A percentile compares a stretch with the other conserved stretches of the same genome.
Evolutionary conservation across 805 yeast species (phyloP).

Genomic region (Saccharomycopsis sp.): DNA sequence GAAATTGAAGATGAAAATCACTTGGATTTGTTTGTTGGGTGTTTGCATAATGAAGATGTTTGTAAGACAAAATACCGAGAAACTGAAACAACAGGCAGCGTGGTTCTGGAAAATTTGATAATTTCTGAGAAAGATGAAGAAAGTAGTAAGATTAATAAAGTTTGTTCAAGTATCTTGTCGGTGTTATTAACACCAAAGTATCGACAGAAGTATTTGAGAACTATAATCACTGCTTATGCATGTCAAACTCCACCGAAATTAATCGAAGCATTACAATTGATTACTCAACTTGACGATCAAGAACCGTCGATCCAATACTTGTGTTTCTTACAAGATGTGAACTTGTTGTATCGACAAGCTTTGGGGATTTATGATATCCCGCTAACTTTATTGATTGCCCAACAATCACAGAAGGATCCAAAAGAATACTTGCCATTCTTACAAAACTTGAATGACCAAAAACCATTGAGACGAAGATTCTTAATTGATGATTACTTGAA

Average conservation of each 20-base stretch:
- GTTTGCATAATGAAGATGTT: slow-evolving; percentile 82
- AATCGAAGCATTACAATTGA: slow-evolving; percentile 60
- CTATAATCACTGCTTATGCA: slow-evolving; percentile 85
- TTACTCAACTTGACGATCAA: slow-evolving; percentile 43
- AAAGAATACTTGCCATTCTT: slow-evolving; percentile 92
- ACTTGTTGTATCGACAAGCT: slow-evolving; percentile 69
- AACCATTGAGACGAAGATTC: slow-evolving; percentile 60
- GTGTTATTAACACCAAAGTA: slow-evolving; percentile 44
- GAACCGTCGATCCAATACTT: slow-evolving; percentile 66
- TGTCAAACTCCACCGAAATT: slow-evolving; percentile 86
- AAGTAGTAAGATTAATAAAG: slow-evolving; percentile 60
- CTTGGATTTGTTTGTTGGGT: slow-evolving; percentile 80
- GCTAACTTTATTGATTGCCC: slow-evolving; percentile 78
- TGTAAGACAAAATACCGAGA: slow-evolving; percentile 75
- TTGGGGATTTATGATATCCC: slow-evolving; percentile 78
- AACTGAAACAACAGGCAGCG: slow-evolving; percentile 35
- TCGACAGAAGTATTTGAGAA: slow-evolving; percentile 56
- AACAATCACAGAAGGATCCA: slow-evolving; percentile 96
- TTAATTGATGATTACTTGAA: slow-evolving; percentile 74
- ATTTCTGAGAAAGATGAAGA: slow-evolving; percentile 21
- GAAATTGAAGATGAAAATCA: slow-evolving; percentile 69
- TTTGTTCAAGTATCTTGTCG: slow-evolving; percentile 64
- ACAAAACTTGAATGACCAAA: slow-evolving; percentile 65
- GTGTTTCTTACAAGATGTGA: slow-evolving; percentile 87
- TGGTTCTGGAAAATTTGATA: background rate